These are phyloP conservation scores for Aurifilum marmelostoma DNA, from an alignment of 2,329 filamentous ascomycete genomes.

Conservation along the genomic window DNA sequence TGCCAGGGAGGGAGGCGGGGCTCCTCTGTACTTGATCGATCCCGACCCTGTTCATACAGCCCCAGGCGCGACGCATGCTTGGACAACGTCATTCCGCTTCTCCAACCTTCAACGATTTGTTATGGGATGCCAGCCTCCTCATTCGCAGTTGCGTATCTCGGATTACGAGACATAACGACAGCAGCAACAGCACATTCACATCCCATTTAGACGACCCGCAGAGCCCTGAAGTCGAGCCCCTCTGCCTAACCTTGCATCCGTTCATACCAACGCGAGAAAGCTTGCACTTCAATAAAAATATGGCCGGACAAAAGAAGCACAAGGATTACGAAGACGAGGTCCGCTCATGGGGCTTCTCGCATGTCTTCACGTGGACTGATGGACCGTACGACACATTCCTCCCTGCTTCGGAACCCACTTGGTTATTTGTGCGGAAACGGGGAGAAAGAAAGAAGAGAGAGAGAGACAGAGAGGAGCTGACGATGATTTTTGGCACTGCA, in stretches of 20 bases:
- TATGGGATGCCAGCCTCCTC: background rate
- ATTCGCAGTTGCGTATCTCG: background rate
- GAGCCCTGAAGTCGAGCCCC: background rate
- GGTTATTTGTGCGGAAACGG: too few relatives aligned
- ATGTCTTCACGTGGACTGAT: slow-evolving; percentile 76
- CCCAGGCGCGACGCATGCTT: slow-evolving; percentile 1
- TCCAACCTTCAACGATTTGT: background rate
- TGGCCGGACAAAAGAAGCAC: slow-evolving; percentile 41
- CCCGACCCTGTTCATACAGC: background rate
- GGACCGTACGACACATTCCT: slow-evolving; percentile 56
- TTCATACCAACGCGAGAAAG: background rate
- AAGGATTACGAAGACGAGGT: slow-evolving; percentile 63
- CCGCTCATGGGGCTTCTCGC: slow-evolving; percentile 68
- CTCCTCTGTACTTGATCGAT: background rate
- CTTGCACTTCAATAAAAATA: background rate
- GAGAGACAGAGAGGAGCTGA: slow-evolving; percentile 22
- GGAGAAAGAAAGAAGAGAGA: slow-evolving; percentile 22
- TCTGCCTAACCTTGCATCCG: too few relatives aligned
- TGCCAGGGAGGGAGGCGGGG: background rate
- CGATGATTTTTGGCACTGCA: slow-evolving; percentile 18
- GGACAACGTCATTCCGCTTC: background rate
- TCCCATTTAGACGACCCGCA: background rate
- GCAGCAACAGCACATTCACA: background rate
- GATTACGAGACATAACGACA: too few relatives aligned
- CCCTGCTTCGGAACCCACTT: slow-evolving; percentile 9